These are phyloP conservation scores for Fusarium sp. DNA, from an alignment of 2,329 filamentous ascomycete species.

Conservation along the genomic window DNA sequence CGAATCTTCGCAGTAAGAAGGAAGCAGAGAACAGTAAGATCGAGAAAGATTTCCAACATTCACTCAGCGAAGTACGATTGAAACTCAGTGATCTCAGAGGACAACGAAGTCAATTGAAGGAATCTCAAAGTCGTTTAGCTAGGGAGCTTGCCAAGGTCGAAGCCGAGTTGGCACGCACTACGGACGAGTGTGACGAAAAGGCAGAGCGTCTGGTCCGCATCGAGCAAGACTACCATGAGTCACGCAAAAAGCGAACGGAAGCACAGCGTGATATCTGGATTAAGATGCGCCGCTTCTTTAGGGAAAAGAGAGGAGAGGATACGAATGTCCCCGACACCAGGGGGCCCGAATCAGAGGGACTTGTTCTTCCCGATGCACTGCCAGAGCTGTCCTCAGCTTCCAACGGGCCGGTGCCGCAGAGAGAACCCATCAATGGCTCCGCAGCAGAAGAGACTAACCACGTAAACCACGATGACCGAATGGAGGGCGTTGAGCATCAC, in stretches of 20 bases:
- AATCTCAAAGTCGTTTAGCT: constrained; percentile 48
- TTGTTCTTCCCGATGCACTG: constrained; percentile 25
- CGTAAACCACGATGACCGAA: constrained; percentile 20
- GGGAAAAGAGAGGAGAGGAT: constrained; percentile 48
- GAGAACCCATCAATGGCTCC: constrained; percentile 7
- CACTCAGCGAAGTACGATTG: constrained; percentile 45
- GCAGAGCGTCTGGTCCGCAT: constrained; percentile 52
- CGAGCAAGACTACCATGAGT: constrained; percentile 50
- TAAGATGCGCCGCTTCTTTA: constrained; percentile 53
- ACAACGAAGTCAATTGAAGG: constrained; percentile 46
- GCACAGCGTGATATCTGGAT: constrained; percentile 46
- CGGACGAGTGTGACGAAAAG: constrained; percentile 50
- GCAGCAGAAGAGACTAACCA: neutral
- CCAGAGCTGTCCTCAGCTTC: constrained; percentile 18
- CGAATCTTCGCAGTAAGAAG: constrained; percentile 45
- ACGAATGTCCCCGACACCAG: constrained; percentile 26
- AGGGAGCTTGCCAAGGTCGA: constrained; percentile 54
- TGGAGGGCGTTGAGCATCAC: constrained; percentile 41
- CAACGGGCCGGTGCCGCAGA: constrained; percentile 25
- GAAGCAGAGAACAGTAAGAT: constrained; percentile 40
- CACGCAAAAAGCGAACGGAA: constrained; percentile 48
- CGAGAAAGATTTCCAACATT: constrained; percentile 46
- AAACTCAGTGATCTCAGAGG: constrained; percentile 49
- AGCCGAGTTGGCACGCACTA: constrained; percentile 53
- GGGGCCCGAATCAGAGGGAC: constrained; percentile 31